Evolutionary conservation across 225 moss, liverwort and hornwort species (phyloP), one percentile per base, ranked within the genome.

Genomic region (Physcomitrium patens): DNA sequence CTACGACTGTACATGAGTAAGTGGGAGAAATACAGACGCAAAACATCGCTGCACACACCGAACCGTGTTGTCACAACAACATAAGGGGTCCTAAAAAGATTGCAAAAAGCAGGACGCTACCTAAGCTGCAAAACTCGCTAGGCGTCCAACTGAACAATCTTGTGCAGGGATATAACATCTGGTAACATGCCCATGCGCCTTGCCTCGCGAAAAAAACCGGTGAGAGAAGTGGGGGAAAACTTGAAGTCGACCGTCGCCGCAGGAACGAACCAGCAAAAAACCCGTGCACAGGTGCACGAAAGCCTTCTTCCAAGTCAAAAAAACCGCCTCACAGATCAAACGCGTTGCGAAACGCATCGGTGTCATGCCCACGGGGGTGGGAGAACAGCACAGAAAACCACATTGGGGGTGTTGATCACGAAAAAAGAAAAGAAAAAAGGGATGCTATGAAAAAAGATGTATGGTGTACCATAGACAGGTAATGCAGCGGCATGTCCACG

Each of bases 61-160:
- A 67, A 61, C 70, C 24, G 66, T 73, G 76, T 47, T 22, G 47
- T 43, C 53, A 22, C 57, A 22, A 63, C 77, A 71, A 58, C 71
- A 74, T 24, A 24, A n/a, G 24, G 74, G 74, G 31, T 37, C 2
- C 31, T 37, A 86, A 79, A 83, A 41, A 43, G 77, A 77, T 83
- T 77, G 86, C 74, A 83, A 86, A 80, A 82, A 80, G 28, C 10
- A 70, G 31, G 46, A 14, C 59, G 68, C 76, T 53, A 70, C 78
- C 75, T 24, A 20, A 73, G 66, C 60, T 72, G 55, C 70, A 9
- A 57, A 66, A 60, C 11, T 19, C 13, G 52, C 76, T 37, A 8
- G 28, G 56, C 45, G n/a, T 77, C 77, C 62, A 41, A 66, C 68
- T 80, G 47, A 80, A 83, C 82, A 86, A 86, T 80, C 77, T 57